A percentile compares a stretch with the other conserved stretches of the same genome.
Conservation (phyloP, 176 grass and related monocot genomes). For the Rhynchospora pubera region DNA sequence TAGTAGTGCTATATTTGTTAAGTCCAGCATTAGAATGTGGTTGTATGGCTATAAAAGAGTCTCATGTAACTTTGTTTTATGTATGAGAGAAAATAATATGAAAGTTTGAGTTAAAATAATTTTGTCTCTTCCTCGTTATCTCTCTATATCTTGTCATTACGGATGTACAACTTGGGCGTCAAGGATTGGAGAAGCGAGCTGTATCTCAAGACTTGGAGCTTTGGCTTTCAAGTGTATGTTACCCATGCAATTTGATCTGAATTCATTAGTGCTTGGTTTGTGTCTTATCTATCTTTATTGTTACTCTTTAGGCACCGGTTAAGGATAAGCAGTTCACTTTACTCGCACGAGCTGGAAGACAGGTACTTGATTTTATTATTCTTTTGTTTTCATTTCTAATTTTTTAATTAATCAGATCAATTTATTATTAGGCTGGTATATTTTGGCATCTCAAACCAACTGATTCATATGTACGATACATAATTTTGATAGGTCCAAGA, state of each 20-base stretch:
- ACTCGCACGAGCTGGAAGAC: constrained; percentile 94
- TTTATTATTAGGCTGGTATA: background rate
- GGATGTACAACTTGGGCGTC: constrained; percentile 66
- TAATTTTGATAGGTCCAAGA: constrained; percentile 65
- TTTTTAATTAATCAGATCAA: background rate
- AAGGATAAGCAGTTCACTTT: constrained; percentile 91
- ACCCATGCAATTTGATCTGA: background rate
- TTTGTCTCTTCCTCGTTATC: too few species aligned
- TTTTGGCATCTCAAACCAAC: background rate
- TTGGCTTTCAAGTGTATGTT: constrained; percentile 88
- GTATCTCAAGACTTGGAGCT: constrained; percentile 96
- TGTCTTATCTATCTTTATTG: constrained; percentile 11
- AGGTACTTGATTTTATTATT: constrained; percentile 41
- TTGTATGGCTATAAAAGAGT: too few species aligned
- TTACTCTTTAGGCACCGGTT: constrained; percentile 46
- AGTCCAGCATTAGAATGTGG: too few species aligned
- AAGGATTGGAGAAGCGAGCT: constrained; percentile 82
- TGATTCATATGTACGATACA: background rate
- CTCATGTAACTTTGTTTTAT: too few species aligned
- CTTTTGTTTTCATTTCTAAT: background rate
- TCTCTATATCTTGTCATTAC: too few species aligned
- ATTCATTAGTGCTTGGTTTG: background rate
- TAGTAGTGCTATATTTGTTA: too few species aligned
- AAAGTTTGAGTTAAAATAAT: too few species aligned
- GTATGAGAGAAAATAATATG: too few species aligned